Conservation (phyloP, 2,329 filamentous ascomycete genomes). For the Stagonosporopsis cucurbitacearum region DNA sequence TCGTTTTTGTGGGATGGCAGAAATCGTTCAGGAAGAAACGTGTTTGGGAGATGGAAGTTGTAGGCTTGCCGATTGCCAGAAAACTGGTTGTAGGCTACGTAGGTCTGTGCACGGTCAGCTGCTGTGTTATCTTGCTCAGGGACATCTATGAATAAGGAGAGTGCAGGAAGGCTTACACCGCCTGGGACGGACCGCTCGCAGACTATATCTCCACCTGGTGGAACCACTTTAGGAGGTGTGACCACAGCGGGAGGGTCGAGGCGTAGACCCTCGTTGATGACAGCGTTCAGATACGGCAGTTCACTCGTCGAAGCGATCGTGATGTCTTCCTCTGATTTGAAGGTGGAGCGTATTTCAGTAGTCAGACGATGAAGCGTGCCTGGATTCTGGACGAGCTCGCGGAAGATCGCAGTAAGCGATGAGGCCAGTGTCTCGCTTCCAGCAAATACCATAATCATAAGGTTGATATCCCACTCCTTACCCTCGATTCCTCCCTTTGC, state of each 20-base stretch:
- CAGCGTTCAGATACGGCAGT: conserved; percentile 38
- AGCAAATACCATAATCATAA: conserved; percentile 49
- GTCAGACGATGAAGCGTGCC: conserved; percentile 34
- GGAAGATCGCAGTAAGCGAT: conserved; percentile 45
- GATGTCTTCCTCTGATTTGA: conserved; percentile 34
- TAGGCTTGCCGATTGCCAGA: conserved; percentile 32
- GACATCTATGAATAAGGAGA: not conserved
- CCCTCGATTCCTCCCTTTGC: conserved; percentile 25
- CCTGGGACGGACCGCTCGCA: conserved; percentile 32
- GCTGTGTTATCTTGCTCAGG: not conserved
- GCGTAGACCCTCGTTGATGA: conserved; percentile 50
- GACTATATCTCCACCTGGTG: conserved; percentile 30
- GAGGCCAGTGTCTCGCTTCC: conserved; percentile 55
- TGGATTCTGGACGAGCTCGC: conserved; percentile 40
- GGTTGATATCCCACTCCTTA: conserved; percentile 50
- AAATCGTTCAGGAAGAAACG: conserved; percentile 47
- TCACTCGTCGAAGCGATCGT: conserved; percentile 24
- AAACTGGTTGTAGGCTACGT: conserved; percentile 40
- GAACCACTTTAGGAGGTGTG: conserved; percentile 30
- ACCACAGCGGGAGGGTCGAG: conserved; percentile 30
- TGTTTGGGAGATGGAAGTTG: conserved; percentile 39
- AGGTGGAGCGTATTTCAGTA: conserved; percentile 33
- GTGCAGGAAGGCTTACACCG: conserved; percentile 20
- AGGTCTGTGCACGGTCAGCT: conserved; percentile 24
- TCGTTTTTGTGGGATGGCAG: conserved; percentile 25